Conservation (phyloP, 768 basidiomycete species). For the Leccinum incarnatum region DNA sequence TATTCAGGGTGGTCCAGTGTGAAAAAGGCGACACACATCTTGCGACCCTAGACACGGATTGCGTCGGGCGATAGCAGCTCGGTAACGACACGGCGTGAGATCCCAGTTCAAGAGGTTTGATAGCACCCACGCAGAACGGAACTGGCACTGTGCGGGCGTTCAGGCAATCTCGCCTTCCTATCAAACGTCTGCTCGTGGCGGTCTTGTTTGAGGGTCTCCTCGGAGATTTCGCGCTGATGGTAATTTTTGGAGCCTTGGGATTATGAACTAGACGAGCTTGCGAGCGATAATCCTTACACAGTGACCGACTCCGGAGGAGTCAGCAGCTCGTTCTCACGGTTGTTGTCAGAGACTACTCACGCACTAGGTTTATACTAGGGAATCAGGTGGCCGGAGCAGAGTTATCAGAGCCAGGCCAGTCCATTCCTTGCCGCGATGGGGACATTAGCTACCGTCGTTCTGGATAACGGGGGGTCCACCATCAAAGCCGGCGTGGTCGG, state of each 20-base stretch:
- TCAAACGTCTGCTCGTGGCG: slow-evolving; percentile 6
- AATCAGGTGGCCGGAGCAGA: neutral
- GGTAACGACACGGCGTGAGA: neutral
- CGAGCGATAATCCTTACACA: neutral
- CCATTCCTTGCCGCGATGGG: slow-evolving; percentile 5
- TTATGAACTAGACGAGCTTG: neutral
- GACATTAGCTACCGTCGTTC: slow-evolving; percentile 48
- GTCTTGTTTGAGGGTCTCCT: slow-evolving; percentile 9
- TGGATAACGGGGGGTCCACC: slow-evolving; percentile 85
- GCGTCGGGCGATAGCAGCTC: neutral
- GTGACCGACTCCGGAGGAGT: neutral
- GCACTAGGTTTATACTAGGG: too few species aligned
- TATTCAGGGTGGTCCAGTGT: slow-evolving; percentile 74
- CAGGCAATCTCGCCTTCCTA: neutral
- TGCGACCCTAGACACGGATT: neutral
- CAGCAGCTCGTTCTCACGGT: slow-evolving; percentile 10
- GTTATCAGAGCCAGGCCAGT: neutral
- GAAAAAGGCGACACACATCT: slow-evolving; percentile 81
- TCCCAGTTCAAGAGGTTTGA: neutral
- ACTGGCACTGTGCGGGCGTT: neutral
- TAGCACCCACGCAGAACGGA: slow-evolving; percentile 2
- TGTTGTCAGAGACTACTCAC: neutral
- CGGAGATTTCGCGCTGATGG: slow-evolving; percentile 5
- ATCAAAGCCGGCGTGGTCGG: slow-evolving; percentile 70
- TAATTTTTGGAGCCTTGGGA: neutral